Percentiles rank a stretch among this genome's conserved stretches.
phyloP scores from a whole-genome alignment of 305 asterid genomes.

The Solanum aculeatissimum region DNA sequence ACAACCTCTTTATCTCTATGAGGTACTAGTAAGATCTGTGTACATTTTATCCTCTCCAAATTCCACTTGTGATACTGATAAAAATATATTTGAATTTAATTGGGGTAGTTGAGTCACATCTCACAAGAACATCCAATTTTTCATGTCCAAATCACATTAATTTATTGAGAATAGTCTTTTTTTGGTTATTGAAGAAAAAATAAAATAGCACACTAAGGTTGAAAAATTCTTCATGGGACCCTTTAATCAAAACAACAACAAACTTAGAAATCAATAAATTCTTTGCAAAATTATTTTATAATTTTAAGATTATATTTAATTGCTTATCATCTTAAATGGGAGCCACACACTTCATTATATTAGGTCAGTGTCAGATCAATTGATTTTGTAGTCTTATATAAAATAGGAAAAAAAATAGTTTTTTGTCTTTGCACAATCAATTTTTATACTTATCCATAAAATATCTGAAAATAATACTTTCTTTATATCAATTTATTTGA shows the following conservation, averaged over 20 bases:
- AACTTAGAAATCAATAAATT: background rate
- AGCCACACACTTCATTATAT: background rate
- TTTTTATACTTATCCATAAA: background rate
- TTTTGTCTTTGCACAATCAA: no score
- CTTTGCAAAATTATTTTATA: background rate
- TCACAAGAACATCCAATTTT: background rate
- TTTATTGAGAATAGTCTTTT: background rate
- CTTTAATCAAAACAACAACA: background rate
- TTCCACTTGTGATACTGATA: no score
- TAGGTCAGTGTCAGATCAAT: background rate
- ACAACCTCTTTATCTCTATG: no score
- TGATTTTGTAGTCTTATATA: background rate
- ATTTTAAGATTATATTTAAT: background rate
- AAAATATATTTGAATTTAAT: no score
- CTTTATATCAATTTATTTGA: no score
- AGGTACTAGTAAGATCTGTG: no score
- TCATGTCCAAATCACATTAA: background rate
- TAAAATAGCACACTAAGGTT: background rate
- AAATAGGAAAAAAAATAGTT: no score
- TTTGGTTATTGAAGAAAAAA: background rate
- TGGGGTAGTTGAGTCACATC: background rate
- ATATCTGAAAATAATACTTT: background rate
- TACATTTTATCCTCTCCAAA: no score
- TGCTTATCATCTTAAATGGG: background rate
- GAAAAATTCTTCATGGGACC: background rate